Base-by-base conservation (phyloP, 1,284 basidiomycete genomes). In the Ceratobasidium sp. region DNA sequence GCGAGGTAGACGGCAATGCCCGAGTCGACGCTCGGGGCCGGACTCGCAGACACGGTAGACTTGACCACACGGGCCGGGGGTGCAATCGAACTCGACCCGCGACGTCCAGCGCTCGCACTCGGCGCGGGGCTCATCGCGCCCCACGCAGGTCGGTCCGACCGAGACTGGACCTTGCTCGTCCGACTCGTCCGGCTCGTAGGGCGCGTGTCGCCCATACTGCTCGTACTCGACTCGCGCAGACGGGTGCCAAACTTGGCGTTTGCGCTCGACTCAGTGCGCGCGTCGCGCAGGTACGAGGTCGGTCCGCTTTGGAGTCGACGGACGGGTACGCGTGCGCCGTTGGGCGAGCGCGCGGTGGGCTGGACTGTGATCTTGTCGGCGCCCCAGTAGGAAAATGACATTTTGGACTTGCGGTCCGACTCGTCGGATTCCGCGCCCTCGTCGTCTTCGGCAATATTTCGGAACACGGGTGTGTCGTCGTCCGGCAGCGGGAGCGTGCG, bases 341-440 rank as follows among this genome's bases (percentile, higher is more conserved):
- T 27, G 43, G 57, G 83, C 81, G 76, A 87, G 88, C 71, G 58
- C 54, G 87, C 77, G 40, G 86, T 77, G 3, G 91, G 89, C 75
- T 91, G 90, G 32, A 93, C 85, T 0, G 91, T 93, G 74, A 93
- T 85, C 78, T 91, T 91, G 80, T 93, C 91, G 22, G 91, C 91
- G 29, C 91, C 91, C 91, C 91, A 93, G 76, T 93, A 93, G 1
- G 91, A 93, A 79, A 93, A 93, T 80, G 89, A 91, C 91, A 93
- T 93, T 78, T 93, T 93, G 81, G 88, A 90, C 81, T 92, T 93
- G 77, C 87, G 85, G 77, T 93, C 91, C 7, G 90, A 92, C 74
- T 93, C 91, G 73, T 91, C 90, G 2, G 91, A 92, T 17, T 75
- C 75, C 20, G 31, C 57, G 2, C 69, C 72, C 29, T 90, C 90